phyloP scores from a whole-genome alignment of 1,284 basidiomycete genomes.

The Pyrrhoderma lamaoense region DNA sequence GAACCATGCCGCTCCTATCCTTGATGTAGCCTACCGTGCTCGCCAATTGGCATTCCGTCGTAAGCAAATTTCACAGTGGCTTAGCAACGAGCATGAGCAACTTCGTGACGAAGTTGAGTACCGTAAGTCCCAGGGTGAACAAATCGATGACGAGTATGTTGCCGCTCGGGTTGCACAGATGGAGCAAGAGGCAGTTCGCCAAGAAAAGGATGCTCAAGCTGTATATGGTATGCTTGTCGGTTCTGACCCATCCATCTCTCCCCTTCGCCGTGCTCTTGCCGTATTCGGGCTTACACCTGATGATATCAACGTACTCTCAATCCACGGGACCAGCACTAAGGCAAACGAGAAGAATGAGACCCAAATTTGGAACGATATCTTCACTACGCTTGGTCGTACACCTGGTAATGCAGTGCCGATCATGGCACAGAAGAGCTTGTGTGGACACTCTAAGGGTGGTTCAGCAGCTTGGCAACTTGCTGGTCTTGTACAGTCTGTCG shows the following conservation, averaged over 20 bases:
- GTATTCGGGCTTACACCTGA: constrained; percentile 94
- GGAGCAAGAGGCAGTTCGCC: constrained; percentile 81
- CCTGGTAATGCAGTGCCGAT: constrained; percentile 93
- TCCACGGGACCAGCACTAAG: constrained; percentile 92
- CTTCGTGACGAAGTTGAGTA: constrained; percentile 72
- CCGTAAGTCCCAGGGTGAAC: constrained; percentile 48
- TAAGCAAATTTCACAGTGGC: constrained; percentile 89
- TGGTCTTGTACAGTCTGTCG: constrained; percentile 85
- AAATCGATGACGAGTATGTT: constrained; percentile 63
- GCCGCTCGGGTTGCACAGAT: constrained; percentile 71
- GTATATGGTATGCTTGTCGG: constrained; percentile 96
- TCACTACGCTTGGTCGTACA: constrained; percentile 81
- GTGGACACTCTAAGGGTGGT: constrained; percentile 95
- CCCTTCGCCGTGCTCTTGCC: constrained; percentile 89
- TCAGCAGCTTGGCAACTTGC: constrained; percentile 97
- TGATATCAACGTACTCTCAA: constrained; percentile 84
- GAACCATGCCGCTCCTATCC: constrained; percentile 67
- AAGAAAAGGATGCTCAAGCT: constrained; percentile 85
- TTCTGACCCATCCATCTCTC: constrained; percentile 75
- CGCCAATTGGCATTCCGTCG: constrained; percentile 92
- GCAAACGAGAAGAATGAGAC: constrained; percentile 99
- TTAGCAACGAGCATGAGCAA: constrained; percentile 78
- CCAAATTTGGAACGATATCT: constrained; percentile 92
- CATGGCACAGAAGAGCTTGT: constrained; percentile 95
- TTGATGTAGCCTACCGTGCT: constrained; percentile 80